These are phyloP conservation scores for Talaromyces verruculosus DNA, from an alignment of 2,329 filamentous ascomycete genomes.

Conservation along the genomic window DNA sequence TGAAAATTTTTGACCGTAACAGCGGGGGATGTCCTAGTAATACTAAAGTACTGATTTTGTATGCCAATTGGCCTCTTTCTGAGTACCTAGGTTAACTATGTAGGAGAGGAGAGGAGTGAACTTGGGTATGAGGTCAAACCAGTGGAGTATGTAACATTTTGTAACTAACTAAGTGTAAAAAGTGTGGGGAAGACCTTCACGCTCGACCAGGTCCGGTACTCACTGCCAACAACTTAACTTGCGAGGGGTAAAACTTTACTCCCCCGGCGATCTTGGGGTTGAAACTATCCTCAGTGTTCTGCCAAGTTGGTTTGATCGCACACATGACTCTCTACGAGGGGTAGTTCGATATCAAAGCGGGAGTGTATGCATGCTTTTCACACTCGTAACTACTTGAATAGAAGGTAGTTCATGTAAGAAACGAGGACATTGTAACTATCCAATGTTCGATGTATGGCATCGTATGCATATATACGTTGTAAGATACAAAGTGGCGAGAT, in stretches of 20 bases:
- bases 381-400: background rate
- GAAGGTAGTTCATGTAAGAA: background rate
- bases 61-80: background rate
- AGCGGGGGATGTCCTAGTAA: background rate
- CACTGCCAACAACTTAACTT: background rate
- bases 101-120: background rate
- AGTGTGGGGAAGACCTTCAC: slow-evolving; percentile 7
- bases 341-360: background rate
- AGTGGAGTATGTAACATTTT: background rate
- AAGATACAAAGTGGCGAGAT: background rate
- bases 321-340: background rate
- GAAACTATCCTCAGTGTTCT: background rate
- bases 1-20: background rate
- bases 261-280: background rate
- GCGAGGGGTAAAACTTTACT: slow-evolving; percentile 8
- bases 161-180: background rate
- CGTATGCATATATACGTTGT: background rate
- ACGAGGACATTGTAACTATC: background rate
- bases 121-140: slow-evolving; percentile 1
- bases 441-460: background rate
- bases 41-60: background rate
- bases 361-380: background rate
- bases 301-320: slow-evolving; percentile 3
- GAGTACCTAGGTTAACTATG: background rate
- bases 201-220: background rate